Base-by-base conservation (phyloP, 106 monocot species). In the Hemerocallis citrina region DNA sequence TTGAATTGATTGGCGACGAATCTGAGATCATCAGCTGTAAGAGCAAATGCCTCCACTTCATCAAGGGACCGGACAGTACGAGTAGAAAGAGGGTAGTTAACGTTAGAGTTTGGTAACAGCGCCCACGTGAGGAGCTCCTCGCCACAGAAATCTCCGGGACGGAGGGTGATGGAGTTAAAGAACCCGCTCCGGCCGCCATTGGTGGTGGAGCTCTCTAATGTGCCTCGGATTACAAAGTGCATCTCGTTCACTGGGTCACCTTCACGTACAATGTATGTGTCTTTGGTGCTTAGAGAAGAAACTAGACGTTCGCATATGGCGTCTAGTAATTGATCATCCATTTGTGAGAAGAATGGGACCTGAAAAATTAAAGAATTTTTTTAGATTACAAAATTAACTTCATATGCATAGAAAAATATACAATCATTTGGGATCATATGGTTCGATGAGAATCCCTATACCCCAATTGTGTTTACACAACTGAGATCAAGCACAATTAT, bases 261-360 rank as follows among this genome's bases (percentile, higher is more conserved):
- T 61, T 92, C 92, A 7, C 82, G 61, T 13, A 88, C 81, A 32
- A 87, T 81, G 47, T 74, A 84, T 0, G 87, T 84, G 48, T 78
- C 75, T 37, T 83, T 81, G 41, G 87, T 87, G 71, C 81, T 78
- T 45, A 92, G 57, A 17, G 81, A 81, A 25, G 87, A 84, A 34
- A 81, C 73, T 0, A 92, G 63, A 8, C 87, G 80, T 35, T 88
- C 92, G 24, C 92, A 87, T 45, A 92, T 92, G 21, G 92, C 87
- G 34, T 92, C 92, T 13, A 84, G 56, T 1, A 92, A 75, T 47
- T 92, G 92, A 30, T 71, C 81, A 62, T 92, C 87, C 92, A 92
- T 92, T 72, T 88, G 78, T 2, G 87, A 75, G 62, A 92, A 92
- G 70, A 92, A 92, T 6, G 87, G 84, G 20, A 92, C 90, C 90